Percentiles rank a stretch among this genome's conserved stretches.
These are phyloP conservation scores for Pouteria glomerata DNA, from an alignment of 148 eudicot genomes.

Conservation along the genomic window DNA sequence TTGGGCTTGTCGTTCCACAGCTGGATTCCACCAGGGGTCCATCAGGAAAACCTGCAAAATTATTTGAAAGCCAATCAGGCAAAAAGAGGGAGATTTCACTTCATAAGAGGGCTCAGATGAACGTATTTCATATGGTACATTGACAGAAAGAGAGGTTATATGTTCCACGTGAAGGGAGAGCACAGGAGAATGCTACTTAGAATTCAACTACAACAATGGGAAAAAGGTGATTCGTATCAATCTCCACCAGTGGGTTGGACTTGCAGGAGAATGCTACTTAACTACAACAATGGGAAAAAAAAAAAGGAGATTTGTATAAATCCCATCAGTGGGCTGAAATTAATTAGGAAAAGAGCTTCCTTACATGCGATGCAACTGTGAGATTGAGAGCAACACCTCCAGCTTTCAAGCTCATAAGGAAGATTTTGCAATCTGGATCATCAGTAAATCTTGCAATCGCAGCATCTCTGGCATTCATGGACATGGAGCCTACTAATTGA, in stretches of 20 bases:
- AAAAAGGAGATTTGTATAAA: not conserved
- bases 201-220: not conserved
- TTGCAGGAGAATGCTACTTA: too few relatives aligned
- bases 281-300: not conserved
- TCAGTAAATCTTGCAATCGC: slow-evolving; percentile 72
- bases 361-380: slow-evolving; percentile 95
- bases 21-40: slow-evolving; percentile 99
- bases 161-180: not conserved
- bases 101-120: slow-evolving; percentile 3
- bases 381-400: slow-evolving; percentile 99
- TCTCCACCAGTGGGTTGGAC: not conserved
- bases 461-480: slow-evolving; percentile 74
- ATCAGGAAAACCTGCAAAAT: slow-evolving; percentile 74
- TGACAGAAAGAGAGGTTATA: not conserved
- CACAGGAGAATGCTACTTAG: not conserved
- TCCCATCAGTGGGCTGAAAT: not conserved
- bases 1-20: slow-evolving; percentile 89
- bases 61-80: not conserved
- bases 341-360: slow-evolving; percentile 2
- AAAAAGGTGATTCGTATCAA: too few relatives aligned
- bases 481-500: slow-evolving; percentile 82
- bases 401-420: slow-evolving; percentile 93
- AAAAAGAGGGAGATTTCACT: not conserved
- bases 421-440: slow-evolving; percentile 75
- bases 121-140: not conserved